Evolutionary conservation across 441 rosid genomes (phyloP).

Genomic region (Syzygium malaccense): DNA sequence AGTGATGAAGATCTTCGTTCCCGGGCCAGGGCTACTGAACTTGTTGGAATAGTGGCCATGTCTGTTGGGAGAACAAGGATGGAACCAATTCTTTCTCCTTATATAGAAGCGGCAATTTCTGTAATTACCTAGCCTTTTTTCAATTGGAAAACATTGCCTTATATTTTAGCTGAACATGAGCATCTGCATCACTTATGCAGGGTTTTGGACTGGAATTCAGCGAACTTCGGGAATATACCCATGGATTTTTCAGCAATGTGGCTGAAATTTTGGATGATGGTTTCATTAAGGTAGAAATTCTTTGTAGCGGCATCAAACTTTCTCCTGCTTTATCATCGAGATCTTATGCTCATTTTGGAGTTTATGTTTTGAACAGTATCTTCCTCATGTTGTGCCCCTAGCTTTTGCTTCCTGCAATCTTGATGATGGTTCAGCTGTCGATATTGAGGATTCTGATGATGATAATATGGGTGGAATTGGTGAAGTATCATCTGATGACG

Average conservation of each 20-base stretch:
- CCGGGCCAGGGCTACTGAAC: constrained; percentile 98
- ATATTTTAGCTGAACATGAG: constrained; percentile 1
- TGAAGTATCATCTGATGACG: constrained; percentile 98
- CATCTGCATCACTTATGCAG: constrained; percentile 26
- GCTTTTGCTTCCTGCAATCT: constrained; percentile 95
- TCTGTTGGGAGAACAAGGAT: constrained; percentile 79
- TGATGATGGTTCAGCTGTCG: constrained; percentile 98
- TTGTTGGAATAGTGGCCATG: constrained; percentile 98
- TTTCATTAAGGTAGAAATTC: constrained; percentile 60
- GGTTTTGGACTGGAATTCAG: constrained; percentile 94
- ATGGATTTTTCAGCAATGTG: constrained; percentile 96
- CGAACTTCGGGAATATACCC: constrained; percentile 95
- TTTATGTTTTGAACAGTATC: constrained; percentile 54
- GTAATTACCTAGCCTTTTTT: constrained; percentile 37
- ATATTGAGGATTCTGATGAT: constrained; percentile 89
- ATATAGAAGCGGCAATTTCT: constrained; percentile 91
- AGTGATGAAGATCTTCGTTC: constrained; percentile 88
- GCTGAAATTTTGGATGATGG: constrained; percentile 93
- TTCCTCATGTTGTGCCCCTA: constrained; percentile 86
- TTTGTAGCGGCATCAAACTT: constrained; percentile 3
- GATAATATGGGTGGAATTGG: constrained; percentile 82
- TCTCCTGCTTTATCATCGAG: not conserved
- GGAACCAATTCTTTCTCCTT: constrained; percentile 81
- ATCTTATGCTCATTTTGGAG: not conserved
- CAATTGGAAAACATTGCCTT: constrained; percentile 3